Conservation (phyloP, 2,329 filamentous ascomycete genomes). For the Ceratocystis eucalypticola region DNA sequence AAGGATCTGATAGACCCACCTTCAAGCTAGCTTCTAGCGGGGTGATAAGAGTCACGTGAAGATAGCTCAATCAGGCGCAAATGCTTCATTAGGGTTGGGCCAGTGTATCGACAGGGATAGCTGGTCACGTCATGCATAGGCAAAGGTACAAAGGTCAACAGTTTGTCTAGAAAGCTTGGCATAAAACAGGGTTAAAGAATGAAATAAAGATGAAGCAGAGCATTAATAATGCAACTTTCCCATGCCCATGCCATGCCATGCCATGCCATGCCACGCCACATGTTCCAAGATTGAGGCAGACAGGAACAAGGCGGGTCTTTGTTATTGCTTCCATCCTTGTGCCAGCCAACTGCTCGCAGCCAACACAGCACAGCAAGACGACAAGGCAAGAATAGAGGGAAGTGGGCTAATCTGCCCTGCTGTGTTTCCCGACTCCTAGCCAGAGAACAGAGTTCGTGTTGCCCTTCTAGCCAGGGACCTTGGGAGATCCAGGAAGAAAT, state of each 20-base stretch:
- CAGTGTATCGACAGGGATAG: background rate
- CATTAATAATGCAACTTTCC: background rate
- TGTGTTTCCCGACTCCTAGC: background rate
- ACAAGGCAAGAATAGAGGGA: background rate
- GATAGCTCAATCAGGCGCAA: background rate
- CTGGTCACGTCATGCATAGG: background rate
- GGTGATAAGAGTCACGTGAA: constrained; percentile 19
- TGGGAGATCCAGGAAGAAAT: background rate
- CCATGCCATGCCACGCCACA: too few relatives aligned
- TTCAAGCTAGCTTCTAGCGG: constrained; percentile 14
- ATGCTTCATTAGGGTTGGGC: background rate
- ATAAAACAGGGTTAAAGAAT: too few relatives aligned
- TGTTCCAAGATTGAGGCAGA: too few relatives aligned
- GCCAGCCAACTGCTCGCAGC: background rate
- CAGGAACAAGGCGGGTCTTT: background rate
- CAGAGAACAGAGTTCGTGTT: background rate
- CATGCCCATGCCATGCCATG: background rate
- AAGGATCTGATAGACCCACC: constrained; percentile 11
- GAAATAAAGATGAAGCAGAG: background rate
- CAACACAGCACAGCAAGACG: background rate
- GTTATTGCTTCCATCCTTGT: background rate
- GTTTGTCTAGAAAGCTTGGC: too few relatives aligned
- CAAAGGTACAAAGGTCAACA: background rate
- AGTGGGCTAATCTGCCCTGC: background rate
- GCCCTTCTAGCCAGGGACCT: background rate